Base-by-base conservation (phyloP, 2,329 filamentous ascomycete species). In the Scytalidium sp. region DNA sequence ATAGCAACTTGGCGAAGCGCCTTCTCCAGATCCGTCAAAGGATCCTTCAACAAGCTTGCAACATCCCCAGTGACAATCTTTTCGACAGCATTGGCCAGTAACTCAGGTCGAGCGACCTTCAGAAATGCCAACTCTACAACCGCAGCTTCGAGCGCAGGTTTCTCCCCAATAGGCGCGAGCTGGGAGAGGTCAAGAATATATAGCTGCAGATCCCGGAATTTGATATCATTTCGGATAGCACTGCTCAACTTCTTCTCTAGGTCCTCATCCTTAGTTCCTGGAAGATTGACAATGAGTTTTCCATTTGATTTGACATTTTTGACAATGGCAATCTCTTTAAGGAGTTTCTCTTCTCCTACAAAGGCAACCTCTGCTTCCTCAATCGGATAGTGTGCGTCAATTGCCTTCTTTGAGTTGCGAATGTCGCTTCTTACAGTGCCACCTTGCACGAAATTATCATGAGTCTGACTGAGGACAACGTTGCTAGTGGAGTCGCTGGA, bases 391-490 rank as follows among this genome's bases (percentile, higher is more conserved):
- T 91, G 85, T 13, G 90, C 87, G 64, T 97, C 90, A 29, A 97
- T 80, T 23, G 85, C 84, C 74, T 88, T 92, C 64, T 85, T 83
- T 23, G 90, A 92, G 62, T 83, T 87, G 53, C 93, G 86, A 49
- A 97, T 82, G 64, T 97, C 93, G 41, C 89, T 89, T 58, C 93
- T 85, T 47, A 94, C 73, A 45, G 87, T 78, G 59, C 94, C 94
- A 41, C 92, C 94, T 76, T 75, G 85, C 53, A 70, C 82, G 69
- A 74, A 83, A 80, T 76, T 85, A 74, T 78, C 83, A 71, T 74
- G 84, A 61, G 63, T 79, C 71, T 74, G 86, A 80, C 75, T 84
- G 32, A 83, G 62, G 50, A 80, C 78, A 56, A 86, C 71, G 56
- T 84, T 83, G 62, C 63, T 78, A 69, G 73, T 88, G 68, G 73